Evolutionary conservation across 1,284 basidiomycete genomes (phyloP).

Genomic region (Tilletia horrida): DNA sequence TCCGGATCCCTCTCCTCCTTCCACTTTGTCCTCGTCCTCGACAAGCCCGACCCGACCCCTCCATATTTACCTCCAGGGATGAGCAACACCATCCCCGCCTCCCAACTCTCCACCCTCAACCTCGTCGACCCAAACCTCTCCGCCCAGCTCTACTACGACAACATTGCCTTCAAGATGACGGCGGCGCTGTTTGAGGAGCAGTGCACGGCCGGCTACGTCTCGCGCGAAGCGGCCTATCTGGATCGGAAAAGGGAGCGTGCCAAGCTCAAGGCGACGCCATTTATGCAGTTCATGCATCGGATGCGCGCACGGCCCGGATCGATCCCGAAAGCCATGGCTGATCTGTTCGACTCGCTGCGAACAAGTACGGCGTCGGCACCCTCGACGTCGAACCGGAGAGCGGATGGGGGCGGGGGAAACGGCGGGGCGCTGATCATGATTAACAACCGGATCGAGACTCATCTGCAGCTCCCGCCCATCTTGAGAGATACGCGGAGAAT

Average conservation of each 20-base stretch:
- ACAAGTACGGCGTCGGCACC: no score
- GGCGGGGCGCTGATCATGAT: conserved; percentile 40
- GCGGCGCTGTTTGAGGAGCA: conserved; percentile 51
- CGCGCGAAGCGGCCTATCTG: conserved; percentile 37
- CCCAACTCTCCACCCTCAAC: conserved; percentile 23
- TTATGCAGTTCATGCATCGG: conserved; percentile 1
- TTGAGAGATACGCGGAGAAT: conserved; percentile 36
- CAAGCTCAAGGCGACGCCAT: conserved; percentile 36
- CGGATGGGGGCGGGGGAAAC: neutral
- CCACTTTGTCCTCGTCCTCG: conserved; percentile 51
- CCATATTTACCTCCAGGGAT: conserved; percentile 9
- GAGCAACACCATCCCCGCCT: conserved; percentile 3
- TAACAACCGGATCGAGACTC: conserved; percentile 45
- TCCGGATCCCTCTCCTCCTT: conserved; percentile 32
- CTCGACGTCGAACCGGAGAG: no score
- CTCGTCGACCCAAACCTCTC: conserved; percentile 37
- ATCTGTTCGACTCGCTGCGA: conserved; percentile 9
- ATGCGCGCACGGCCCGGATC: conserved; percentile 10
- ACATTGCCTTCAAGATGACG: conserved; percentile 53
- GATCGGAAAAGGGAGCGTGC: conserved; percentile 39
- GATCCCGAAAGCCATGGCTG: conserved; percentile 9
- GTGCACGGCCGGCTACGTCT: conserved; percentile 35
- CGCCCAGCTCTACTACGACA: conserved; percentile 50
- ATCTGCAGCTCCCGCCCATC: conserved; percentile 50
- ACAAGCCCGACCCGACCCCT: conserved; percentile 45